Conservation (phyloP, 108 stramenopile genomes). For the Epithemia pelagica region DNA sequence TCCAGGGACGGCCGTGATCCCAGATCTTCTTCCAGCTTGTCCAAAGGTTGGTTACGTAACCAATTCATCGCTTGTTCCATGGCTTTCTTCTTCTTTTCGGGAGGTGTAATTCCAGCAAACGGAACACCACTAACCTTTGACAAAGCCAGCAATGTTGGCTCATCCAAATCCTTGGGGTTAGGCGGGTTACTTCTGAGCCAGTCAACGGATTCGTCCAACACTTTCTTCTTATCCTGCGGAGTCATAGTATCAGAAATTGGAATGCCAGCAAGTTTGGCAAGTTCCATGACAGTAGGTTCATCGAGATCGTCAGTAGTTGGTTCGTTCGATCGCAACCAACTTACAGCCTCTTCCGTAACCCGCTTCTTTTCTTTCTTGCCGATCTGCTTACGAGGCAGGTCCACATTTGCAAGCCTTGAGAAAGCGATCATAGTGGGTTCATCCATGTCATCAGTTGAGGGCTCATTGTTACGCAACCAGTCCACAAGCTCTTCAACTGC, state of each 20-base stretch:
- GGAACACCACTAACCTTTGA: slow-evolving; percentile 5
- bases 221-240: slow-evolving; percentile 11
- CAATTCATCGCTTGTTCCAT: slow-evolving; percentile 25
- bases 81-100: slow-evolving; percentile 14
- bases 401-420: slow-evolving; percentile 9
- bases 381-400: background rate
- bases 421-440: slow-evolving; percentile 8
- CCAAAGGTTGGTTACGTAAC: slow-evolving; percentile 15
- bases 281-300: slow-evolving; percentile 3
- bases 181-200: slow-evolving; percentile 18
- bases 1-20: background rate
- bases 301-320: slow-evolving; percentile 3
- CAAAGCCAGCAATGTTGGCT: slow-evolving; percentile 7
- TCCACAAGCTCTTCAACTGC: slow-evolving; percentile 9
- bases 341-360: slow-evolving; percentile 23
- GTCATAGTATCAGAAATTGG: slow-evolving; percentile 3
- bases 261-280: slow-evolving; percentile 7
- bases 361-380: background rate
- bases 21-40: slow-evolving; percentile 3
- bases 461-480: slow-evolving; percentile 28
- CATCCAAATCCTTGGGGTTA: slow-evolving; percentile 6
- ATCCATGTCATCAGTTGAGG: slow-evolving; percentile 11
- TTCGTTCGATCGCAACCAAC: slow-evolving; percentile 24
- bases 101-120: background rate
- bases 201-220: slow-evolving; percentile 25